Base-by-base conservation (phyloP, 352 stramenopile genomes). In the Plasmopara halstedii region DNA sequence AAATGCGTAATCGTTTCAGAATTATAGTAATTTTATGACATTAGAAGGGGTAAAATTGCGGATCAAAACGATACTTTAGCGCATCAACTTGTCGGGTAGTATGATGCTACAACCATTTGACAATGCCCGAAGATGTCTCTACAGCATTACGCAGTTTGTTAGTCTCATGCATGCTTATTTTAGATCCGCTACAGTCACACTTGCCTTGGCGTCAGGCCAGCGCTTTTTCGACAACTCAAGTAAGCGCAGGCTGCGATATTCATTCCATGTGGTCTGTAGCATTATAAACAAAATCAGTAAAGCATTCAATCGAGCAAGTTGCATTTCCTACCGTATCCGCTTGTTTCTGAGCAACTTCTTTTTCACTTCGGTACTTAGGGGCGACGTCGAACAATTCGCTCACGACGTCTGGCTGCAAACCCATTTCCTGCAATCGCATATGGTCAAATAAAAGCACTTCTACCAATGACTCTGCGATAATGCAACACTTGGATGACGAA, bases 21-120 rank as follows among this genome's bases (percentile, higher is more conserved):
- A n/a, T n/a, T n/a, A n/a, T n/a, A n/a, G n/a, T n/a, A n/a, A n/a
- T n/a, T n/a, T n/a, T n/a, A n/a, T n/a, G n/a, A n/a, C n/a, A n/a
- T n/a, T n/a, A n/a, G n/a, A n/a, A n/a, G n/a, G n/a, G n/a, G n/a
- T n/a, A n/a, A n/a, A n/a, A n/a, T n/a, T n/a, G n/a, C n/a, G n/a
- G n/a, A n/a, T n/a, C n/a, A n/a, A n/a, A n/a, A n/a, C n/a, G n/a
- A n/a, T n/a, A 18, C 40, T 25, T 11, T 19, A 26, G 36, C n/a
- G 20, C 14, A n/a, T 14, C 23, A 22, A 35, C 13, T 6, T 41
- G 38, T 55, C 55, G 13, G 67, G 41, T 11, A 88, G 44, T 56
- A 88, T 85, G 56, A 88, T 82, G 46, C 73, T 88, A 50, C 69
- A 85, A n/a, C 76, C 76, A 53, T 88, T 88, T 10, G 70, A 79